Evolutionary conservation across 2,329 filamentous ascomycete genomes (phyloP).

Genomic region (Phyllosticta citribraziliensis): DNA sequence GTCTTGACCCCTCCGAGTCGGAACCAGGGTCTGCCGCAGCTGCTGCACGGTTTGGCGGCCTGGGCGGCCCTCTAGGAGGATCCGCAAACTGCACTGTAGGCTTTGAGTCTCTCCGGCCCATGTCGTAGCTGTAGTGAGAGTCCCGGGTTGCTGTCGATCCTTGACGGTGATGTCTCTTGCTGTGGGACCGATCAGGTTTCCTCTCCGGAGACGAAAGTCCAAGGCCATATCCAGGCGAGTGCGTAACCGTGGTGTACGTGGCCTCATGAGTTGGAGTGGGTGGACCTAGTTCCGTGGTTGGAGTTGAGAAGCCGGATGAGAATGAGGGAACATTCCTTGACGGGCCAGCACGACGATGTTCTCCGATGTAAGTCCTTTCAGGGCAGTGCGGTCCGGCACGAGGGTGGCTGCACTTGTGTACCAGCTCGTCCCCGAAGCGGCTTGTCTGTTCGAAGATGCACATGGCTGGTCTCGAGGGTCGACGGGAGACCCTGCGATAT

Average conservation of each 20-base stretch:
- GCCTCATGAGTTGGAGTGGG: neutral
- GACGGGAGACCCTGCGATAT: neutral
- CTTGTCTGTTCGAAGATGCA: neutral
- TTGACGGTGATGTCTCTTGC: neutral
- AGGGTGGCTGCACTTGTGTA: neutral
- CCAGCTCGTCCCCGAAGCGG: neutral
- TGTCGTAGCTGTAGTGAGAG: neutral
- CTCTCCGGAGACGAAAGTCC: neutral
- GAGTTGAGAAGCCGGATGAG: neutral
- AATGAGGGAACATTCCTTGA: neutral
- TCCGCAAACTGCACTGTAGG: neutral
- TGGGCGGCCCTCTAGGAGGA: neutral
- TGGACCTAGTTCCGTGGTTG: neutral
- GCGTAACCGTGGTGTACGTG: neutral
- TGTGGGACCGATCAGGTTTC: neutral
- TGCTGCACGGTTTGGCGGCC: neutral
- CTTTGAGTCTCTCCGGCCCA: too few relatives aligned
- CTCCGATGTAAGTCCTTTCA: neutral
- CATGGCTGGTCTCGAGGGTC: neutral
- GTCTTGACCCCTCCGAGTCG: neutral
- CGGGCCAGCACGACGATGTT: neutral
- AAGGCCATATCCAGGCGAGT: neutral
- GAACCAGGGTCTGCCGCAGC: neutral
- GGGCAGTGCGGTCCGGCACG: neutral
- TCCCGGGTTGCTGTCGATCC: neutral